Conservation (phyloP, 2,329 filamentous ascomycete species). For the Sporothrix luriei region DNA sequence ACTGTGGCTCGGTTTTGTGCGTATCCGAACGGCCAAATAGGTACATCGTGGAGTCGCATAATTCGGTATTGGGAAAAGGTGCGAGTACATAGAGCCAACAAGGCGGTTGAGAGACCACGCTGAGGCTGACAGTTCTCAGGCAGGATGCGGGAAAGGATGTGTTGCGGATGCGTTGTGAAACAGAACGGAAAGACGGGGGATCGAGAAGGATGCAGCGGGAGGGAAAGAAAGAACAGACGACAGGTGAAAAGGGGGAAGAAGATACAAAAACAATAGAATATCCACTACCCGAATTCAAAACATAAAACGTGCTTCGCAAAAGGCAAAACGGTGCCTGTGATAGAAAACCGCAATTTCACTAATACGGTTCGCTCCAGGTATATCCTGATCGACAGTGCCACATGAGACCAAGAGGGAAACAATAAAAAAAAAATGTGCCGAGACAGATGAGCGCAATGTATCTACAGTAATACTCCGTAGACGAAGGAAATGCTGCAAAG, state of each 20-base stretch:
- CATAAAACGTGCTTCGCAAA: too few relatives aligned
- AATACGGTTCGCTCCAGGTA: conserved; percentile 16
- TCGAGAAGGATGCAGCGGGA: not conserved
- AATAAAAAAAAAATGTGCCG: not conserved
- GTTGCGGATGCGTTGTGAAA: conserved; percentile 18
- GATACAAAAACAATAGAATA: not conserved
- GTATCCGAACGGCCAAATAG: conserved; percentile 4
- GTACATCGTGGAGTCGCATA: not conserved
- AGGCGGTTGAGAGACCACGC: not conserved
- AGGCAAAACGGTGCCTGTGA: too few relatives aligned
- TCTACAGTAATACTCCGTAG: too few relatives aligned
- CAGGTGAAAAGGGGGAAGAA: not conserved
- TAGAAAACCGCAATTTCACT: conserved; percentile 2
- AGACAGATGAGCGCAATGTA: not conserved
- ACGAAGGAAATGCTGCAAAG: not conserved
- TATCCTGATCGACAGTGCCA: conserved; percentile 10
- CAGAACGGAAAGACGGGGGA: not conserved
- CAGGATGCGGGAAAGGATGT: not conserved
- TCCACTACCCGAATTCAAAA: not conserved
- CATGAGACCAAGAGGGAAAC: conserved; percentile 3
- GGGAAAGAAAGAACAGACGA: not conserved
- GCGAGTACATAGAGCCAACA: not conserved
- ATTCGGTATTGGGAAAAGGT: not conserved
- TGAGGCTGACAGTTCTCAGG: not conserved
- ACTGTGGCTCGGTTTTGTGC: conserved; percentile 21